phyloP scores from a whole-genome alignment of 1,284 basidiomycete species.

The Hymenochaete sp. region DNA sequence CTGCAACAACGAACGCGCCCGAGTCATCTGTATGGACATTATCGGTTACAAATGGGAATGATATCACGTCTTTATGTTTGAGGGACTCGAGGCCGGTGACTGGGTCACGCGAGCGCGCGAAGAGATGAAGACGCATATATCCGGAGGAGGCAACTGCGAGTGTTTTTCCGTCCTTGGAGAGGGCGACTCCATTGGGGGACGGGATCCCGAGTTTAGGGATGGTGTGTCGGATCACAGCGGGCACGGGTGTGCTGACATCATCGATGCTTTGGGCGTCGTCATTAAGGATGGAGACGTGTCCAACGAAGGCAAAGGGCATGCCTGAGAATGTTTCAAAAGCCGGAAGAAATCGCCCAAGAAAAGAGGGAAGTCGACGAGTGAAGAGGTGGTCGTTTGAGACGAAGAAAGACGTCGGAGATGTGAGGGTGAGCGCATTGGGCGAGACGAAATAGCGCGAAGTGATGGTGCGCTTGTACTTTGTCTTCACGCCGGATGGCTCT shows the following conservation, averaged over 20 bases:
- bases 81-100: conserved; percentile 24
- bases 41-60: conserved; percentile 51
- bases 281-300: conserved; percentile 39
- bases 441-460: conserved; percentile 45
- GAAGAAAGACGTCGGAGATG: conserved; percentile 53
- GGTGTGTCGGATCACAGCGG: conserved; percentile 28
- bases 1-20: conserved; percentile 45
- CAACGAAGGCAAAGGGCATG: conserved; percentile 50
- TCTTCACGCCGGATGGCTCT: conserved; percentile 19
- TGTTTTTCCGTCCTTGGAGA: conserved; percentile 40
- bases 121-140: conserved; percentile 40
- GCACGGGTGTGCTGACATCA: conserved; percentile 17
- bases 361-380: conserved; percentile 48
- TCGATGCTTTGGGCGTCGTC: conserved; percentile 9
- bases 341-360: conserved; percentile 41
- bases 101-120: conserved; percentile 35
- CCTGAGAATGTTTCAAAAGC: conserved; percentile 46
- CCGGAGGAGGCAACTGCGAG: conserved; percentile 52
- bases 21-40: conserved; percentile 47
- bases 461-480: conserved; percentile 48
- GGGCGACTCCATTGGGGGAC: conserved; percentile 59
- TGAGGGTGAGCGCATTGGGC: conserved; percentile 57
- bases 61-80: conserved; percentile 31
- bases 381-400: conserved; percentile 63
- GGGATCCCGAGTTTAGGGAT: conserved; percentile 41